Conservation (phyloP, 1,139 yeast species). For the Zygoascus hellenicus region DNA sequence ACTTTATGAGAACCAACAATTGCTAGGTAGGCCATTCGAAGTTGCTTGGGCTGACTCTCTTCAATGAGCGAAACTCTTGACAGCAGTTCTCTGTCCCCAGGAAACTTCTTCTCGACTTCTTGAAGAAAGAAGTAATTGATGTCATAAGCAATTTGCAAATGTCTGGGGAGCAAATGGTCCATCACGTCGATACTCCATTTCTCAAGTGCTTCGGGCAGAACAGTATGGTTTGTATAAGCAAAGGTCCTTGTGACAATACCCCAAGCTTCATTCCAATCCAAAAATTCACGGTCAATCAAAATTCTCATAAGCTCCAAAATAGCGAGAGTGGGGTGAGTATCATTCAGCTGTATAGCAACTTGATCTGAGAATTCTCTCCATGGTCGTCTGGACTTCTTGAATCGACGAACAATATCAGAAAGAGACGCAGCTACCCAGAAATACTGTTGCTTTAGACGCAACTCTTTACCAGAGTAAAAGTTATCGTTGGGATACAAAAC, state of each 20-base stretch:
- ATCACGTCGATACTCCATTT: conserved; percentile 89
- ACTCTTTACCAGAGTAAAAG: conserved; percentile 84
- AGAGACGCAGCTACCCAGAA: conserved; percentile 96
- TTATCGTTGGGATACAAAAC: conserved; percentile 91
- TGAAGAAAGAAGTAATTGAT: conserved; percentile 78
- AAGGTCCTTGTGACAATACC: conserved; percentile 70
- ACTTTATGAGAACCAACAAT: conserved; percentile 90
- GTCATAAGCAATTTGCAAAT: conserved; percentile 83
- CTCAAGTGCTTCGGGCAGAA: conserved; percentile 89
- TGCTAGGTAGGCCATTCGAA: conserved; percentile 90
- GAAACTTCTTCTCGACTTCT: conserved; percentile 68
- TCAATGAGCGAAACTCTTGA: conserved; percentile 76
- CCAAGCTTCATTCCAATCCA: conserved; percentile 86
- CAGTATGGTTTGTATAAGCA: conserved; percentile 94
- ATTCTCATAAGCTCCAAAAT: conserved; percentile 85
- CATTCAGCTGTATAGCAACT: conserved; percentile 89
- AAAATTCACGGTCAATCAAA: conserved; percentile 73
- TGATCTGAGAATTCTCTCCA: conserved; percentile 83
- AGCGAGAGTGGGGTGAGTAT: conserved; percentile 92
- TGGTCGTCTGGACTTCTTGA: conserved; percentile 69
- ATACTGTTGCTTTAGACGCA: conserved; percentile 90
- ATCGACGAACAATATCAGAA: conserved; percentile 86
- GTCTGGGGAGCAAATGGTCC: conserved; percentile 79
- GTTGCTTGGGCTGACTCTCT: conserved; percentile 72
- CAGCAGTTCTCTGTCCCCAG: conserved; percentile 57